Evolutionary conservation across 2,329 filamentous ascomycete species (phyloP), one percentile per base, ranked within the genome.

Genomic region (Curvularia spicifera): DNA sequence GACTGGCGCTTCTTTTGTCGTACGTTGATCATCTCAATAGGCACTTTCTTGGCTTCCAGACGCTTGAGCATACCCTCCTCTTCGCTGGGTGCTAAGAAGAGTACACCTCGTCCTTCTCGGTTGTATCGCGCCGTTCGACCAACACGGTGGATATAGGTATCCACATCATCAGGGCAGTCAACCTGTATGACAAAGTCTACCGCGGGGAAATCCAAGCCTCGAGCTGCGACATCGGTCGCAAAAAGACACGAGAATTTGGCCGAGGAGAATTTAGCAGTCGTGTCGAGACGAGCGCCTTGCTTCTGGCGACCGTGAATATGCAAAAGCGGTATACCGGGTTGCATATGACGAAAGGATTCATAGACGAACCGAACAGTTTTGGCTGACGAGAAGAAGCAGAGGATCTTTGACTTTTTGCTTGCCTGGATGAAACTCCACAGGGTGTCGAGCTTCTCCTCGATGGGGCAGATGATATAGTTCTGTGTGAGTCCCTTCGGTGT

Each of bases 171-270:
- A 0, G 95, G 95, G 66, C 91, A 96, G 76, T 99, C 95, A n/a
- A 91, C 85, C 74, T 99, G 95, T n/a, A 99, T 92, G 5, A 99
- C 95, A 90, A 95, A 99, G 76, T 99, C 95, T 0, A 99, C 95
- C 3, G 93, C 89, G 0, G 95, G 95, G 73, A 99, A 98, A 76
- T 99, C 95, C 12, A 99, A 85, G 63, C 95, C 95, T 76, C 95
- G 86, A 0, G 95, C 95, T 4, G 96, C 93, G 5, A 99, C 92
- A 73, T 99, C 95, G 0, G 95, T 99, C 1, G 95, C 92, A 74
- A 99, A 97, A 0, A 99, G 83, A 72, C 95, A 97, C 0, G 91
- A 89, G 56, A 91, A 84, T 71, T 95, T 92, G 1, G 93, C 87
- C 0, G 88, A 83, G 0, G 91, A 88, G 75, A 97, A 99, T 51